Percentiles rank a stretch among this genome's conserved stretches.
These are phyloP conservation scores for Ophiostoma ips DNA, from an alignment of 2,329 filamentous ascomycete genomes.

Conservation along the genomic window DNA sequence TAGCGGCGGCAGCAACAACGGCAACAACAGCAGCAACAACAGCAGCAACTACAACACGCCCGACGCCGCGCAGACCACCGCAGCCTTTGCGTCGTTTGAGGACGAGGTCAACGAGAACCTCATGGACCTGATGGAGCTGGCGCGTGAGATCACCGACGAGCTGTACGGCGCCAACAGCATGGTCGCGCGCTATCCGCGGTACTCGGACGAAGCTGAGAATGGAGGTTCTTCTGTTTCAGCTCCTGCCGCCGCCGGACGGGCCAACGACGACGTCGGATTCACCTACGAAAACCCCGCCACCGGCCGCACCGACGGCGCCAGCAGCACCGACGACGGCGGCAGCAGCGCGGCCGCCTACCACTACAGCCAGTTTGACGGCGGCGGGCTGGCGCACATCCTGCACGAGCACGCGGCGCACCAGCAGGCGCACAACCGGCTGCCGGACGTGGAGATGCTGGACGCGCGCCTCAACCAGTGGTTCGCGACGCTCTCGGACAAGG, in stretches of 20 bases:
- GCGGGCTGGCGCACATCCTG: background rate
- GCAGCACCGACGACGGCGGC: background rate
- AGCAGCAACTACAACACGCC: background rate
- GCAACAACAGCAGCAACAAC: background rate
- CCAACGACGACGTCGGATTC: background rate
- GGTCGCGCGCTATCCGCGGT: background rate
- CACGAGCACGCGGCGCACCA: slow-evolving; percentile 3
- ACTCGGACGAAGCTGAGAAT: background rate
- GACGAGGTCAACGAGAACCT: slow-evolving; percentile 8
- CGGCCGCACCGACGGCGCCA: background rate
- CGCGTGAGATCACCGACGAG: slow-evolving; percentile 7
- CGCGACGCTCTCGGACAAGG: slow-evolving; percentile 1
- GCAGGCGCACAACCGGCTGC: background rate
- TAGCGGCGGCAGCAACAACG: background rate
- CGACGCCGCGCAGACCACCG: background rate
- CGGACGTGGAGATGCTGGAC: slow-evolving; percentile 2
- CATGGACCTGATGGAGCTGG: slow-evolving; percentile 9
- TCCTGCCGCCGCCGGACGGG: background rate
- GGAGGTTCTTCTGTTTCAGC: background rate
- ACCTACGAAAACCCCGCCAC: background rate
- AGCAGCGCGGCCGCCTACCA: background rate
- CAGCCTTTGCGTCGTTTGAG: slow-evolving; percentile 2
- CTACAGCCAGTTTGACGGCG: background rate
- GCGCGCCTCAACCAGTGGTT: slow-evolving; percentile 8
- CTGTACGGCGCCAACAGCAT: slow-evolving; percentile 3